Evolutionary conservation across 495 filamentous ascomycete genomes (phyloP).

Genomic region (Cladorrhinum samala): DNA sequence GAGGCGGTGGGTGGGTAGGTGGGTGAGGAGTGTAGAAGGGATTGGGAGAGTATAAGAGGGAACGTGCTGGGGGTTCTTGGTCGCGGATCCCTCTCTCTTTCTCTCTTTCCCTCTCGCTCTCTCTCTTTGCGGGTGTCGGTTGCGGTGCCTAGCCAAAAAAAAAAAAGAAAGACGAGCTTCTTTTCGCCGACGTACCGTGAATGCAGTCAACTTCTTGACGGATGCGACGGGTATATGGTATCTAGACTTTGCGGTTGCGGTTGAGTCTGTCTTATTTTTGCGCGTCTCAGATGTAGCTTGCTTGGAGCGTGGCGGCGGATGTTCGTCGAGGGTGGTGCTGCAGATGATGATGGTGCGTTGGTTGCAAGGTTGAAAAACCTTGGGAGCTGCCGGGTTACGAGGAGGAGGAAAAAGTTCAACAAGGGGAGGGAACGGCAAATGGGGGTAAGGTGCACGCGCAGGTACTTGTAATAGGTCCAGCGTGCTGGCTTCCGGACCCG

Average conservation of each 20-base stretch:
- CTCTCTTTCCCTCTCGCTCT: neutral
- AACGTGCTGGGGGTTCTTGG: neutral
- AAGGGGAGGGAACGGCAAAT: conserved; percentile 30
- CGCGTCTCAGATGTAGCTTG: neutral
- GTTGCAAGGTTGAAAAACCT: neutral
- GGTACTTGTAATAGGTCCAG: conserved; percentile 9
- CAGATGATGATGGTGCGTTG: conserved; percentile 2
- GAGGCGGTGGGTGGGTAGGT: neutral
- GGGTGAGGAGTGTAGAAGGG: neutral
- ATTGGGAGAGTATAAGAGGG: neutral
- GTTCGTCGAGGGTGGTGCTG: neutral
- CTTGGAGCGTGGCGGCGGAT: neutral
- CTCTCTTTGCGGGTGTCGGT: too few species aligned
- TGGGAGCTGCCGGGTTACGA: conserved; percentile 3
- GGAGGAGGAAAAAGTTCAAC: conserved; percentile 31
- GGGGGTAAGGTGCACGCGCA: conserved; percentile 16
- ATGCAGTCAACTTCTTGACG: too few species aligned
- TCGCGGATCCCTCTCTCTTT: neutral
- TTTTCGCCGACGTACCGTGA: too few species aligned
- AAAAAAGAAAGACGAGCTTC: too few species aligned
- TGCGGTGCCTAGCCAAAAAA: neutral
- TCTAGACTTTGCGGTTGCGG: neutral
- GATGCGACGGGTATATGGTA: too few species aligned
- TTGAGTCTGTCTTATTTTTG: neutral
- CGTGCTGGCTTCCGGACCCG: conserved; percentile 26